These are phyloP conservation scores for Phytopythium helicoides DNA, from an alignment of 352 stramenopile genomes.

Conservation along the genomic window DNA sequence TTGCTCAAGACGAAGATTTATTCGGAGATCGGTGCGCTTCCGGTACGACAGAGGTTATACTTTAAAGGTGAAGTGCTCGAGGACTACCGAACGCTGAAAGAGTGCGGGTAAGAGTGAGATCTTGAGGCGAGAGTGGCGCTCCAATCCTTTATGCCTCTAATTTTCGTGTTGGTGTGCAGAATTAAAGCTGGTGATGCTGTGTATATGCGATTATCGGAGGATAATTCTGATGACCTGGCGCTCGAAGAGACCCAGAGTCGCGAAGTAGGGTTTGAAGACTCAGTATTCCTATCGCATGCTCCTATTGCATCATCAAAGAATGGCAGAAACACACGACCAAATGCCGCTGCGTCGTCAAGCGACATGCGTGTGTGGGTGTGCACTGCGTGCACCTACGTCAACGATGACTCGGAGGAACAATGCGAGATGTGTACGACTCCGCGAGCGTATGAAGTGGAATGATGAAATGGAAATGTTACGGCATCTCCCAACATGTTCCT, in stretches of 20 bases:
- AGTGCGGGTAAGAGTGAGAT: constrained; percentile 54
- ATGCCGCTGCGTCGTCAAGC: constrained; percentile 10
- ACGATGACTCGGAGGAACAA: constrained; percentile 44
- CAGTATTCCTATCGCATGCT: constrained; percentile 54
- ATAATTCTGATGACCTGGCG: constrained; percentile 54
- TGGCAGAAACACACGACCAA: not conserved
- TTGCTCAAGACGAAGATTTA: constrained; percentile 80
- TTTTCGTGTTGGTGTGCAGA: constrained; percentile 19
- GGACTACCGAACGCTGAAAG: constrained; percentile 55
- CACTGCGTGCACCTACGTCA: constrained; percentile 69
- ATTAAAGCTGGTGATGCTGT: constrained; percentile 74
- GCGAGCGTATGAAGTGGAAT: constrained; percentile 40
- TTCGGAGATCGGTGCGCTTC: constrained; percentile 60
- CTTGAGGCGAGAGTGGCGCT: not conserved
- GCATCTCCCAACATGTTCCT: too few species aligned
- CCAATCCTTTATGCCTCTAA: not conserved
- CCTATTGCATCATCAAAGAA: not conserved
- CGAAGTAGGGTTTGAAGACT: constrained; percentile 74
- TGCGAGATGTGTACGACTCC: constrained; percentile 73
- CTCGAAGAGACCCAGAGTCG: constrained; percentile 46
- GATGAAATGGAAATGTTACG: constrained; percentile 1
- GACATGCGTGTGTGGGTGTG: constrained; percentile 67
- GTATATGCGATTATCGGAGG: constrained; percentile 67
- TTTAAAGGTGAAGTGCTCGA: constrained; percentile 58
- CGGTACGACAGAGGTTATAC: constrained; percentile 69